Evolutionary conservation across 2,329 filamentous ascomycete genomes (phyloP), one percentile per base, ranked within the genome.

Genomic region (Talaromyces sp.): DNA sequence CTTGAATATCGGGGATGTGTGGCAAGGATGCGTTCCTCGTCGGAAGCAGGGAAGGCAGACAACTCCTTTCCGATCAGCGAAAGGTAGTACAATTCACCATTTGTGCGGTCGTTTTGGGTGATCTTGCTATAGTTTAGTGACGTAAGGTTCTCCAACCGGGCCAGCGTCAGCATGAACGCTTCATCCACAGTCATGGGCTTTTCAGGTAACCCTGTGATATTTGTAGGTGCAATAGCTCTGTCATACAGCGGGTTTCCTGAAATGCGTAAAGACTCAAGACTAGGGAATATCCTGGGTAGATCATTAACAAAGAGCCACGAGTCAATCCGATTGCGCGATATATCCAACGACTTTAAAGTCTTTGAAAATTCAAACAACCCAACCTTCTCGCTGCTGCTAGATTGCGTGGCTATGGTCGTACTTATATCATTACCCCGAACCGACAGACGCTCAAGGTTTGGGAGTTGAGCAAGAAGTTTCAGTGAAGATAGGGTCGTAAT

Each of bases 21-120:
- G 0, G 72, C 75, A 3, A 89, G 71, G 0, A 96, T 82, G 1
- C 77, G 76, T 0, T 74, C 65, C 29, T 79, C 75, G 65, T 87
- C 82, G 8, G 63, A 64, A 54, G 67, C 63, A 0, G 73, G 68
- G 2, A 63, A 71, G 7, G 70, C 73, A 26, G 74, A 75, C n/a
- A 97, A 79, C 70, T 95, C 90, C 64, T 86, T 87, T 11, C 84
- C 89, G 61, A 97, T 95, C 58, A 89, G 84, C 0, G 88, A 90
- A 11, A 98, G 84, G 73, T 99, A 99, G 73, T 96, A 99, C 69
- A 93, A 88, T 68, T 98, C 95, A 4, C 92, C 92, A 69, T 98
- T 95, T 58, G 86, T 82, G 19, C 93, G 86, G 72, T 98, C 93
- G 49, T 88, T 85, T 1, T 80, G 67, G 0, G 86, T 87, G 66